phyloP scores from a whole-genome alignment of 805 yeast genomes.

The Ogataea siamensis region DNA sequence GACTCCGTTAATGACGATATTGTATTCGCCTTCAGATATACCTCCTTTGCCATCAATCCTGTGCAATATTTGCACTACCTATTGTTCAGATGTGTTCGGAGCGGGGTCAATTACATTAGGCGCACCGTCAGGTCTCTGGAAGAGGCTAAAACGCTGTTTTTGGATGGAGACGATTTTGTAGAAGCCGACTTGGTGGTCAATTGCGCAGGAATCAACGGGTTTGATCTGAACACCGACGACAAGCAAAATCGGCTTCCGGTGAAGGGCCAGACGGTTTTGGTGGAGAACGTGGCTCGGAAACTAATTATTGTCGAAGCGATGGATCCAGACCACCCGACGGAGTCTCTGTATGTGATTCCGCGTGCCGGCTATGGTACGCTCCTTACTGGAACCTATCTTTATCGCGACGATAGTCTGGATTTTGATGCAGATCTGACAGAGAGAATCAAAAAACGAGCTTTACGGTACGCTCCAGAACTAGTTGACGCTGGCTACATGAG shows the following conservation, averaged over 20 bases:
- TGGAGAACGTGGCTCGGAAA: slow-evolving; percentile 42
- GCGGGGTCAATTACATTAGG: slow-evolving; percentile 48
- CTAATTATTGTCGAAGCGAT: slow-evolving; percentile 35
- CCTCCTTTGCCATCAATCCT: slow-evolving; percentile 62
- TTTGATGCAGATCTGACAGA: slow-evolving; percentile 49
- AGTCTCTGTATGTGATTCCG: slow-evolving; percentile 59
- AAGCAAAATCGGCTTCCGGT: slow-evolving; percentile 46
- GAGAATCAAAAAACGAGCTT: slow-evolving; percentile 43
- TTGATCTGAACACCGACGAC: slow-evolving; percentile 43
- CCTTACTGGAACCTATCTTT: slow-evolving; percentile 49
- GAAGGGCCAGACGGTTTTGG: slow-evolving; percentile 57
- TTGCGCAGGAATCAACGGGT: slow-evolving; percentile 51
- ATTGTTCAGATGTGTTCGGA: slow-evolving; percentile 40
- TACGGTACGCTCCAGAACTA: slow-evolving; percentile 52
- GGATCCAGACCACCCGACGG: slow-evolving; percentile 37
- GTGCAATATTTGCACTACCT: slow-evolving; percentile 55
- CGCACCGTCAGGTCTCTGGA: slow-evolving; percentile 41
- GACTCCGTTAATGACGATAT: slow-evolving; percentile 27
- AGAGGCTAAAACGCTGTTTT: slow-evolving; percentile 21
- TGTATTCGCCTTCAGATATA: slow-evolving; percentile 49
- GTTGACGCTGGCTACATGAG: slow-evolving; percentile 24
- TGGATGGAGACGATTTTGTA: slow-evolving; percentile 27
- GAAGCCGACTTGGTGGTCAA: slow-evolving; percentile 47
- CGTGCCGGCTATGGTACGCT: slow-evolving; percentile 65
- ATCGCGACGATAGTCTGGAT: slow-evolving; percentile 23